These are phyloP conservation scores for Panaeolus cyanescens DNA, from an alignment of 768 basidiomycete species.

Conservation along the genomic window DNA sequence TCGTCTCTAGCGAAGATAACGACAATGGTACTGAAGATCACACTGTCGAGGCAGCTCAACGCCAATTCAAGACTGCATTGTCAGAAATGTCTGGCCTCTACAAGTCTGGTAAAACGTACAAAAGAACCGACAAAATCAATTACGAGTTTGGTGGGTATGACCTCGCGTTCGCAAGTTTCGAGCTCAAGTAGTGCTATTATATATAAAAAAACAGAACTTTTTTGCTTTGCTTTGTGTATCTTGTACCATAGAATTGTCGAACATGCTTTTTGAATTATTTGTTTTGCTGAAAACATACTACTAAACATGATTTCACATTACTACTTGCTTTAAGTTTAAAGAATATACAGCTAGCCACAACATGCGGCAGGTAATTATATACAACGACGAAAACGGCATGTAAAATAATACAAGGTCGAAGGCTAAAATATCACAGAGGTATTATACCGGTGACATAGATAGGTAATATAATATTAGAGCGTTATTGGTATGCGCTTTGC, in stretches of 20 bases:
- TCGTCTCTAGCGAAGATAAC: conserved; percentile 73
- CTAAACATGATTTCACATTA: background rate
- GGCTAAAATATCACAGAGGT: background rate
- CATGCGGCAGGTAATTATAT: background rate
- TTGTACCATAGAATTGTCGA: background rate
- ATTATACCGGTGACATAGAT: conserved; percentile 1
- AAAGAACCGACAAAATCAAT: conserved; percentile 93
- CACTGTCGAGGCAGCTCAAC: conserved; percentile 72
- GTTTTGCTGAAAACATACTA: background rate
- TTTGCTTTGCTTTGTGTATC: background rate
- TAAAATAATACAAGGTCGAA: background rate
- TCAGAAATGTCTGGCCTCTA: conserved; percentile 25
- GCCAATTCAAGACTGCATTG: conserved; percentile 70
- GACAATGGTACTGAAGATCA: conserved; percentile 46
- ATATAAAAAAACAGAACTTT: background rate
- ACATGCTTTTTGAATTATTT: background rate
- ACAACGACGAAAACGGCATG: background rate
- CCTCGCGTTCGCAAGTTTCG: conserved; percentile 87
- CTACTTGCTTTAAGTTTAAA: background rate
- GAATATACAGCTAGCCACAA: background rate
- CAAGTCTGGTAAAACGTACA: conserved; percentile 46
- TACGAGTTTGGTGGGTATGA: conserved; percentile 96
- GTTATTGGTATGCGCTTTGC: background rate
- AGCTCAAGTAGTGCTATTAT: conserved; percentile 34
- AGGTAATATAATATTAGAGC: background rate